A percentile compares a stretch with the other conserved stretches of the same genome.
phyloP scores from a whole-genome alignment of 495 filamentous ascomycete species.

The Aspergillus ellipticus region DNA sequence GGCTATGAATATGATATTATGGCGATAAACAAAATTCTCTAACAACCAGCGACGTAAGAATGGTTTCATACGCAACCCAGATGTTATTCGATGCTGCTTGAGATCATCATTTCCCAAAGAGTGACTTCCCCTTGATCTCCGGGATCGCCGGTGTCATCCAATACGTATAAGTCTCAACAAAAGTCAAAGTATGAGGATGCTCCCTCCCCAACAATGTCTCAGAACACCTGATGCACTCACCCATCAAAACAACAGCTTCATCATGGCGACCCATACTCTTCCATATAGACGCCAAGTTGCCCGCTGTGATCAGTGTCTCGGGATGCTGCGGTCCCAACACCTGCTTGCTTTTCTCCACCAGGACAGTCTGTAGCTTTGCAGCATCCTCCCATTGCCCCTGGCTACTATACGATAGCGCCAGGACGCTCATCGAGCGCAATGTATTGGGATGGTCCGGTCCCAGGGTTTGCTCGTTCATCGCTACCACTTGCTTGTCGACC shows the following conservation, averaged over 20 bases:
- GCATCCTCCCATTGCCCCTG: constrained; percentile 59
- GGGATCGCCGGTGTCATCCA: no score
- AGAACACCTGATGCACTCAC: background rate
- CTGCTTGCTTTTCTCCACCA: background rate
- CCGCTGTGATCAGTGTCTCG: background rate
- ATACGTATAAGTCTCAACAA: background rate
- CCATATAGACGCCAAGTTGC: background rate
- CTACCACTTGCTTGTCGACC: constrained; percentile 37
- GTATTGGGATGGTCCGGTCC: no score
- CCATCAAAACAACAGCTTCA: background rate
- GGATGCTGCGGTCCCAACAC: background rate
- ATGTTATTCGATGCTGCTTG: no score
- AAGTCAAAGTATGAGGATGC: background rate
- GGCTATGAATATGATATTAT: no score
- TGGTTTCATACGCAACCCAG: no score
- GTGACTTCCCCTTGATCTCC: no score
- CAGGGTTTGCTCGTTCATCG: no score
- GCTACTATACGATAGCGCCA: no score
- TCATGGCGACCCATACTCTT: background rate
- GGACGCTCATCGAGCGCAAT: no score
- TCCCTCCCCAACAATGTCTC: background rate
- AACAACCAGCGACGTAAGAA: no score
- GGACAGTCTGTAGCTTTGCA: background rate
- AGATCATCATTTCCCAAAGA: no score
- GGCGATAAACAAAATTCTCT: no score